These are phyloP conservation scores for Basidioascus undulatus DNA, from an alignment of 768 basidiomycete genomes.

Conservation along the genomic window DNA sequence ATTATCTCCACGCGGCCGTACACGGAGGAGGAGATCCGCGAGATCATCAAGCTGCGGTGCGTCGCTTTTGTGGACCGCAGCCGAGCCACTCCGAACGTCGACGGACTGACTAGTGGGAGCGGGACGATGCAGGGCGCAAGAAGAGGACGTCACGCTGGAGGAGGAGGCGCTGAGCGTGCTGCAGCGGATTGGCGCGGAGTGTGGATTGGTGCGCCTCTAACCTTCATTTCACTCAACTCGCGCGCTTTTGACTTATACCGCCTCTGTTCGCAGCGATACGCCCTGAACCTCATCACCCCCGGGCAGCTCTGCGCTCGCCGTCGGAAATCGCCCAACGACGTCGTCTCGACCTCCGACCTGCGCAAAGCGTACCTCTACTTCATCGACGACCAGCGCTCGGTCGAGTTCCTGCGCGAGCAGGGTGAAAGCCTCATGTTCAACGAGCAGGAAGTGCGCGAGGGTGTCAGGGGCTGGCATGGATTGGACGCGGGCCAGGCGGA, in stretches of 20 bases:
- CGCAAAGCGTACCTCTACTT: constrained; percentile 78
- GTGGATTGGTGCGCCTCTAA: constrained; percentile 29
- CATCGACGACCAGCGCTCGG: constrained; percentile 72
- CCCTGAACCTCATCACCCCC: constrained; percentile 82
- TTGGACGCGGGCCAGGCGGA: too few relatives aligned
- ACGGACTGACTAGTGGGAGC: background rate
- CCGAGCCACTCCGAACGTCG: background rate
- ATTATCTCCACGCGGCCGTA: constrained; percentile 90
- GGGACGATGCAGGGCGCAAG: constrained; percentile 40
- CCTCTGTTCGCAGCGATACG: constrained; percentile 24
- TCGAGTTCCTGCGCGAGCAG: constrained; percentile 59
- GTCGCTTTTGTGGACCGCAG: constrained; percentile 8
- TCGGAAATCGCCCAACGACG: constrained; percentile 51
- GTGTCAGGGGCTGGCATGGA: too few relatives aligned
- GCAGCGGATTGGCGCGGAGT: constrained; percentile 65
- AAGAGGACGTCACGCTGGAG: constrained; percentile 75
- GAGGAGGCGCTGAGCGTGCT: constrained; percentile 51
- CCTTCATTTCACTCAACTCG: background rate
- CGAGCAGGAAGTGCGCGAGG: constrained; percentile 20
- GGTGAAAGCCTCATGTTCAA: constrained; percentile 13
- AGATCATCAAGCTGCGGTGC: constrained; percentile 81
- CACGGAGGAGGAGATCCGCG: constrained; percentile 50
- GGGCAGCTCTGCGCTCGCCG: constrained; percentile 64
- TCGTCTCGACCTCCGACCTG: too few relatives aligned
- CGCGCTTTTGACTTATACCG: background rate